These are phyloP conservation scores for Colletotrichum camelliae DNA, from an alignment of 2,329 filamentous ascomycete species.

Conservation along the genomic window DNA sequence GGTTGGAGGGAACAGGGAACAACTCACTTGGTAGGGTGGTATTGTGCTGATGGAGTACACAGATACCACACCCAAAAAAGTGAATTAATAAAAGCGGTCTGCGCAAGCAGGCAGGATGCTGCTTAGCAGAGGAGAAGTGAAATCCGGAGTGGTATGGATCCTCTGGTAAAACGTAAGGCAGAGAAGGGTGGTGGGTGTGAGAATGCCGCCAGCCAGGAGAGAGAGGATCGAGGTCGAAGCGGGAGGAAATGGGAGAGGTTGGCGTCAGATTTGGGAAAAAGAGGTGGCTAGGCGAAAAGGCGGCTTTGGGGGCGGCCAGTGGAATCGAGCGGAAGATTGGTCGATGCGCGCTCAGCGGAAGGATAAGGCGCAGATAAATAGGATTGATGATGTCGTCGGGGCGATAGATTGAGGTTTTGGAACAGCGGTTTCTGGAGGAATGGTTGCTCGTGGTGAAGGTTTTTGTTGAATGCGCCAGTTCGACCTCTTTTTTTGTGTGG, in stretches of 20 bases:
- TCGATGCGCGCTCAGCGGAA: background rate
- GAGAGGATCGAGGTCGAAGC: background rate
- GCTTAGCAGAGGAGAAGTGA: conserved; percentile 8
- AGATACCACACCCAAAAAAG: conserved; percentile 11
- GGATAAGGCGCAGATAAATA: background rate
- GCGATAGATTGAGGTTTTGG: background rate
- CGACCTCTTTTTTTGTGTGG: background rate
- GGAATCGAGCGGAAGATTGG: conserved; percentile 9
- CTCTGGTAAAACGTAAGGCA: background rate
- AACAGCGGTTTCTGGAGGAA: background rate
- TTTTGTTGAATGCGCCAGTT: background rate
- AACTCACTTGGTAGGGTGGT: conserved; percentile 16
- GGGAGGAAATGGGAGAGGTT: conserved; percentile 19
- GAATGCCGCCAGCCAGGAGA: background rate
- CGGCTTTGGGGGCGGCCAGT: conserved; percentile 9
- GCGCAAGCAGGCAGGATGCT: conserved; percentile 11
- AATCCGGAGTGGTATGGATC: background rate
- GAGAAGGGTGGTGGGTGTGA: background rate
- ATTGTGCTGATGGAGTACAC: conserved; percentile 9
- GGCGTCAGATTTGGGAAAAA: conserved; percentile 8
- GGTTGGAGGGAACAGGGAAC: conserved; percentile 18
- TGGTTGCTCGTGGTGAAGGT: background rate
- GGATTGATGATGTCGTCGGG: background rate
- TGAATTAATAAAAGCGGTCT: conserved; percentile 17
- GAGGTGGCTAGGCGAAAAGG: conserved; percentile 21